Conservation (phyloP, 345 rosid species). For the Citrus maxima region DNA sequence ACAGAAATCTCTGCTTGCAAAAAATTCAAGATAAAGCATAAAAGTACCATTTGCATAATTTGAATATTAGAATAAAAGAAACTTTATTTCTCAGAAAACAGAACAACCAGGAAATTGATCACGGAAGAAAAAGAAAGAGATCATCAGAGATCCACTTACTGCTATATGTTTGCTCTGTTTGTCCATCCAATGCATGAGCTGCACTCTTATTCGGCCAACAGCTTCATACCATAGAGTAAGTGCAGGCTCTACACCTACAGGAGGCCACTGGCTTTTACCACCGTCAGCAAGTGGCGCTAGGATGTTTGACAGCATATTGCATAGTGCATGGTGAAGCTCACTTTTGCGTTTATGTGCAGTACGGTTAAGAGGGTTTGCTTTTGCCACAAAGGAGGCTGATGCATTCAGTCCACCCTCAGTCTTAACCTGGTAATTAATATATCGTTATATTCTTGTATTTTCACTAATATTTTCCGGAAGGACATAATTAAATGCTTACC, state of each 20-base stretch:
- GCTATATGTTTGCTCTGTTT: conserved; percentile 97
- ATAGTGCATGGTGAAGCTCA: conserved; percentile 93
- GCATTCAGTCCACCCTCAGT: conserved; percentile 98
- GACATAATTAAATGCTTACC: conserved; percentile 47
- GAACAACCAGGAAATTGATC: conserved; percentile 8
- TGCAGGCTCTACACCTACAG: conserved; percentile 87
- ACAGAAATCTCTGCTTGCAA: not conserved
- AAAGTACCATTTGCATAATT: not conserved
- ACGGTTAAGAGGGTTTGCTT: conserved; percentile 94
- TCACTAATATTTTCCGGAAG: conserved; percentile 11
- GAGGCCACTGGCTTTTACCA: conserved; percentile 98
- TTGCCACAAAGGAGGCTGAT: conserved; percentile 95
- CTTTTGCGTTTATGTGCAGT: conserved; percentile 91
- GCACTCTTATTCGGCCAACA: conserved; percentile 82
- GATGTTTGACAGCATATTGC: conserved; percentile 96
- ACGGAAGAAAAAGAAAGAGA: not conserved
- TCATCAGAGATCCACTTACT: conserved; percentile 44
- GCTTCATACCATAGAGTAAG: conserved; percentile 95
- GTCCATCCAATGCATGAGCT: conserved; percentile 95
- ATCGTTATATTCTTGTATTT: conserved; percentile 25
- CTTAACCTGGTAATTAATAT: conserved; percentile 61
- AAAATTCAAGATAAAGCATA: not conserved
- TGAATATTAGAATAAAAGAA: not conserved
- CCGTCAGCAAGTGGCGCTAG: conserved; percentile 94
- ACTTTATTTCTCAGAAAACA: not conserved